Conservation (phyloP, 164 flowering plant species). For the Vitis cinerea region DNA sequence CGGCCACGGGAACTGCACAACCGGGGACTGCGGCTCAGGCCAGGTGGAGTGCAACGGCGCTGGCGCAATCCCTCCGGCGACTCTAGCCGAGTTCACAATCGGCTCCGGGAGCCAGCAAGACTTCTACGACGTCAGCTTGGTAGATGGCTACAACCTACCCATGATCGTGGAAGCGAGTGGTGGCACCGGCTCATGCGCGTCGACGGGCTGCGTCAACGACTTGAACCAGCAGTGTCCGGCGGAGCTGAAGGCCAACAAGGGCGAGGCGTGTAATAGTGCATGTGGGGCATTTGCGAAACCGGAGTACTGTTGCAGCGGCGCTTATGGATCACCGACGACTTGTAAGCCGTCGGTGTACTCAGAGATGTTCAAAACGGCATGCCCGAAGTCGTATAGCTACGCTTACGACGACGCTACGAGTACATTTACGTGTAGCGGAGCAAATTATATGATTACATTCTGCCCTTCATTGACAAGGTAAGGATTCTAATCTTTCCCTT, state of each 20-base stretch:
- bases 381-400: conserved; percentile 68
- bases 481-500: conserved; percentile 5
- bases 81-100: conserved; percentile 68
- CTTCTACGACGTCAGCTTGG: conserved; percentile 79
- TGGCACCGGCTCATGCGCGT: conserved; percentile 48
- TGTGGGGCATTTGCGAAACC: conserved; percentile 65
- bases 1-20: conserved; percentile 45
- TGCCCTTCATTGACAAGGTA: conserved; percentile 54
- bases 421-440: conserved; percentile 64
- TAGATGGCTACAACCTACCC: conserved; percentile 77
- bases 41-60: conserved; percentile 54
- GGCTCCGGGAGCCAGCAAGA: conserved; percentile 43
- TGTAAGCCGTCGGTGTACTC: conserved; percentile 66
- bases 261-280: conserved; percentile 65
- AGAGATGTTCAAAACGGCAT: conserved; percentile 55
- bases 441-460: conserved; percentile 65
- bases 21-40: conserved; percentile 65
- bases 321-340: conserved; percentile 42
- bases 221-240: conserved; percentile 56
- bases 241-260: conserved; percentile 46
- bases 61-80: conserved; percentile 59
- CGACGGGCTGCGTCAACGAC: conserved; percentile 57
- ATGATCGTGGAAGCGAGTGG: conserved; percentile 48
- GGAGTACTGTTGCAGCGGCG: conserved; percentile 74
- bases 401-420: conserved; percentile 71